Base-by-base conservation (phyloP, 2,329 filamentous ascomycete species). In the Exophiala mesophila region DNA sequence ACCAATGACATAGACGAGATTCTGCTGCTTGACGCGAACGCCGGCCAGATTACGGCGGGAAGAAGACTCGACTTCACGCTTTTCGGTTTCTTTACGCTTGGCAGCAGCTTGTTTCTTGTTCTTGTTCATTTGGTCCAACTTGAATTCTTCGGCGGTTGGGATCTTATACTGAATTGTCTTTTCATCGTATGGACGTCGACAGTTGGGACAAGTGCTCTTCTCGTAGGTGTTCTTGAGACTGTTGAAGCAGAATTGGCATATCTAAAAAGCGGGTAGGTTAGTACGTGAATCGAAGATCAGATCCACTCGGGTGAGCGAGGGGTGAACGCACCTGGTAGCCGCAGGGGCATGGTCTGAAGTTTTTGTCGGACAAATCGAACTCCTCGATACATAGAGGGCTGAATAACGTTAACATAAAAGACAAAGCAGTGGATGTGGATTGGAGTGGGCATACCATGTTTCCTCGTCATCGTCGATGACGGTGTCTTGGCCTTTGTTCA, bases 181-280 rank as follows among this genome's bases (percentile, higher is more conserved):
- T 56, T 98, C 94, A 64, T 96, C 88, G 65, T 98, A 98, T 4
- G 88, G 84, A 63, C 92, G 78, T 67, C 92, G 81, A 64, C 92
- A 98, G 55, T 94, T 94, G n/a, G 92, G 92, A 65, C 92, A 98
- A 44, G 96, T 77, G 24, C 90, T 89, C 62, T 96, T 97, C 77
- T 70, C 68, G 49, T 95, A 88, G 58, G 96, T 96, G 57, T 85
- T 94, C 69, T 94, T 94, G 64, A 98, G 94, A 64, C 97, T 98
- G 69, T 98, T 96, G 73, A 90, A 98, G 70, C 92, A 98, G 69
- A 98, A 98, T 73, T 98, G 94, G 68, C 92, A 98, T 64, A 98
- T 90, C 89, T 96, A 59, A 26, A 21, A 13, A 6, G n/a, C n/a
- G 12, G 10, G 15, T 6, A 26, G 23, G 23, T 26, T 26, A 26